phyloP scores from a whole-genome alignment of 2,329 filamentous ascomycete genomes.

The Mycocentrospora acerina region DNA sequence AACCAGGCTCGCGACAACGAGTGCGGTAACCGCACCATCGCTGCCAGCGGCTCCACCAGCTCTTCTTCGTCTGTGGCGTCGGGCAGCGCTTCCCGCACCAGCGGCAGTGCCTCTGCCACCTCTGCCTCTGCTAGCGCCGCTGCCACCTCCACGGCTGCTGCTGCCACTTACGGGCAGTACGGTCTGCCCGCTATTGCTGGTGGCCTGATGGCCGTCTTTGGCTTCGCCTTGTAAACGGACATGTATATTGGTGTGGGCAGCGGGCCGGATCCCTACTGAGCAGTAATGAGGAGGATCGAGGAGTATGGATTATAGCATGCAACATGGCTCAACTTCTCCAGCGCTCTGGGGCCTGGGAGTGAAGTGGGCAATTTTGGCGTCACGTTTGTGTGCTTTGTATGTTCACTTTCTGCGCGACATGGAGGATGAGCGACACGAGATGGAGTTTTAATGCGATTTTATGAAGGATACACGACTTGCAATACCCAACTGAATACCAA shows the following conservation, averaged over 20 bases:
- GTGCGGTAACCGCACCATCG: conserved; percentile 55
- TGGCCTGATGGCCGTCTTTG: conserved; percentile 58
- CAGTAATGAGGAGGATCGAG: conserved; percentile 26
- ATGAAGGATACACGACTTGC: conserved; percentile 39
- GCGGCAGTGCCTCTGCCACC: conserved; percentile 24
- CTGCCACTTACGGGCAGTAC: conserved; percentile 48
- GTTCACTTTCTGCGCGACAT: conserved; percentile 21
- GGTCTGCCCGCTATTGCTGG: conserved; percentile 55
- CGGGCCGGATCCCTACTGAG: conserved; percentile 29
- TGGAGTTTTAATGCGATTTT: conserved; percentile 37
- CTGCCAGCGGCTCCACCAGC: conserved; percentile 24
- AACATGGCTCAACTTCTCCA: conserved; percentile 18
- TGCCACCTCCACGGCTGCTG: conserved; percentile 45
- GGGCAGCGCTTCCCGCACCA: conserved; percentile 25
- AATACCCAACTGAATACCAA: conserved; percentile 32
- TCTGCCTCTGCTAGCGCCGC: conserved; percentile 30
- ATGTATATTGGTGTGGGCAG: conserved; percentile 12
- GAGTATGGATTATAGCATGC: conserved; percentile 17
- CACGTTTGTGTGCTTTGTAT: conserved; percentile 19
- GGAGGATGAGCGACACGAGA: conserved; percentile 14
- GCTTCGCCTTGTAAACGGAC: conserved; percentile 55
- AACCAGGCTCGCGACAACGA: conserved; percentile 37
- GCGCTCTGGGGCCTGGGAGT: conserved; percentile 30
- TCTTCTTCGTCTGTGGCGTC: conserved; percentile 30
- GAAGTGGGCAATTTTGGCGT: conserved; percentile 21